Evolutionary conservation across 352 stramenopile species (phyloP), one percentile per base, ranked within the genome.

Genomic region (Lagenidium sp.): DNA sequence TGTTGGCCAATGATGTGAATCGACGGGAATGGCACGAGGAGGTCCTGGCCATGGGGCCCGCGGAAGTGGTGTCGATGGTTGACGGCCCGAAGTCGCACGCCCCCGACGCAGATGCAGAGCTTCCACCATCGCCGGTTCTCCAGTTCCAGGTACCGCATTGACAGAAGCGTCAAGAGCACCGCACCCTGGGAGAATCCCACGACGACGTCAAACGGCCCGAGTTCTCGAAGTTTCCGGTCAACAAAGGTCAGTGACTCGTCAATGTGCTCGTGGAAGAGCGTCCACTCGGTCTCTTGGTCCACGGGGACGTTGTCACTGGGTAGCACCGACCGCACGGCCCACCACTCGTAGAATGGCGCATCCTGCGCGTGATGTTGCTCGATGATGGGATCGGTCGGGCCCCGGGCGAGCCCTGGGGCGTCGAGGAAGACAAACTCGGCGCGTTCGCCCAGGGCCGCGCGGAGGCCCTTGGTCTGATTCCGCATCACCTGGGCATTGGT

Each of bases 261-360:
- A 21, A 77, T n/a, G 28, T 54, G 36, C 3, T 50, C 44, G 16
- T 56, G 47, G 39, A 54, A 32, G 1, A 63, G 31, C 10, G 40
- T 32, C 54, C 54, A 57, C 16, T 51, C 48, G 1, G 30, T 24
- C 31, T 52, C 47, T n/a, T n/a, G n/a, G 15, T 50, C 36, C 22
- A 28, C 62, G 16, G 62, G 59, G n/a, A 56, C 48, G 16, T 61
- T 55, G 40, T 73, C 68, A 13, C 71, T 49, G 18, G 69, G 60
- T 44, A 78, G 56, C 5, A 77, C 54, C 4, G 57, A 63, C 4
- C 60, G 57, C 15, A 67, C 57, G 4, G 26, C 28, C 70, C 69
- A 83, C 79, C 79, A 91, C 52, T 91, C 79, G 54, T 82, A 91
- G 53, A 86, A 92, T 7, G 68, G 63, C 15, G 60, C 65, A 10